Percentiles rank a stretch among this genome's conserved stretches.
Conservation (phyloP, 257 asterid genomes). For the Thymus quinquecostatus region DNA sequence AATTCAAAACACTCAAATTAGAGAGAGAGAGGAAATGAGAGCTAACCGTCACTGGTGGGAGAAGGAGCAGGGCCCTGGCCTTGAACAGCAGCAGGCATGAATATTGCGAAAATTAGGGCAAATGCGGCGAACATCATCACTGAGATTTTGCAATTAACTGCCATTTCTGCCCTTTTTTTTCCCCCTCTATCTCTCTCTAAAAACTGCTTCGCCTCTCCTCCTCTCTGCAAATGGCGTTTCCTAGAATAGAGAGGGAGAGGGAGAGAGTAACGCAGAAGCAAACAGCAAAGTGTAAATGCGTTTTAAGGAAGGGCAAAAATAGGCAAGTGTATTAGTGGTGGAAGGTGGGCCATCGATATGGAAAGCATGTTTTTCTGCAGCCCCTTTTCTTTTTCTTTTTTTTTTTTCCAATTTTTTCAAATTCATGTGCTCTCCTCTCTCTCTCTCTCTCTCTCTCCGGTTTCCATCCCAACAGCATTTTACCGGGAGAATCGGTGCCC, state of each 20-base stretch:
- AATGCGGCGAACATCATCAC: conserved; percentile 45
- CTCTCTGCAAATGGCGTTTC: conserved; percentile 34
- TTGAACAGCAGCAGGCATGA: conserved; percentile 54
- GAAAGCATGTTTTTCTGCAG: conserved; percentile 38
- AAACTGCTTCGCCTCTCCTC: conserved; percentile 4
- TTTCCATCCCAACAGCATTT: conserved; percentile 11
- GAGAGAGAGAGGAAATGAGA: neutral
- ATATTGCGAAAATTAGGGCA: conserved; percentile 45
- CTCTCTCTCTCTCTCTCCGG: conserved; percentile 20
- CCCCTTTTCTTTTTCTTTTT: neutral
- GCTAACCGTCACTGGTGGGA: conserved; percentile 69
- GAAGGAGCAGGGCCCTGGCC: conserved; percentile 69
- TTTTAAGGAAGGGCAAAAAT: conserved; percentile 25
- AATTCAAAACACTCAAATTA: neutral
- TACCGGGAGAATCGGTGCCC: conserved; percentile 33
- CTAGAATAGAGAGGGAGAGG: conserved; percentile 26
- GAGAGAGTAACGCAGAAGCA: conserved; percentile 18
- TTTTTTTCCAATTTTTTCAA: neutral
- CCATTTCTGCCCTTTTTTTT: conserved; percentile 34
- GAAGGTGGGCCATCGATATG: conserved; percentile 36
- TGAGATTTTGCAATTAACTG: conserved; percentile 38
- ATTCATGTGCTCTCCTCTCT: conserved; percentile 27
- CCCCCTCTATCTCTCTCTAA: too few relatives aligned
- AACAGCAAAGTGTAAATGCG: conserved; percentile 8
- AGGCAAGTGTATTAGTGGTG: conserved; percentile 27